Evolutionary conservation across 495 filamentous ascomycete genomes (phyloP).

Genomic region (Apiosordaria backusii): DNA sequence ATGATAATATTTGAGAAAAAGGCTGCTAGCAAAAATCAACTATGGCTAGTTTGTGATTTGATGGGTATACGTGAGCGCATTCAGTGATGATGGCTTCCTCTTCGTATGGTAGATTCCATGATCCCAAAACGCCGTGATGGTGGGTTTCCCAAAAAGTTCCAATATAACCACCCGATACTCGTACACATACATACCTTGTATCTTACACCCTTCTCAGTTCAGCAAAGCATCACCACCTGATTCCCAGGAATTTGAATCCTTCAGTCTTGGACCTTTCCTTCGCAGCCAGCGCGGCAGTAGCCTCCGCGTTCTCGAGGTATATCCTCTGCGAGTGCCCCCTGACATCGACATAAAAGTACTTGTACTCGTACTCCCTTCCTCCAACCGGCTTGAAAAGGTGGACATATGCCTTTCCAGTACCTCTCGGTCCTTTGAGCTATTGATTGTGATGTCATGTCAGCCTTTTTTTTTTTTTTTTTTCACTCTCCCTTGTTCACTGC

Average conservation of each 20-base stretch:
- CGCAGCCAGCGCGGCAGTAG: constrained; percentile 31
- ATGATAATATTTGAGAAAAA: background rate
- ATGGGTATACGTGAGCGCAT: background rate
- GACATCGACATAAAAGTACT: constrained; percentile 77
- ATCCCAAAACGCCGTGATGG: background rate
- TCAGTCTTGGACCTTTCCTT: constrained; percentile 28
- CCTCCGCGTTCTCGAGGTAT: constrained; percentile 59
- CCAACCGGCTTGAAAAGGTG: constrained; percentile 67
- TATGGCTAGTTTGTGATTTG: background rate
- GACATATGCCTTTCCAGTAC: constrained; percentile 67
- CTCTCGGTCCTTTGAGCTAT: constrained; percentile 78
- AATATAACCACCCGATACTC: background rate
- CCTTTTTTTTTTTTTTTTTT: background rate
- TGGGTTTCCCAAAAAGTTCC: background rate
- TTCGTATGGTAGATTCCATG: background rate
- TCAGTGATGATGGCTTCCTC: background rate
- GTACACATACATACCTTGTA: background rate
- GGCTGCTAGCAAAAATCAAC: background rate
- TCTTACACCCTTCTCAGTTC: background rate
- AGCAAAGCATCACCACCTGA: constrained; percentile 48
- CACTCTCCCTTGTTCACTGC: background rate
- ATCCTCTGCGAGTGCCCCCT: constrained; percentile 53
- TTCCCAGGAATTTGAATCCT: constrained; percentile 57
- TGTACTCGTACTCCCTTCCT: constrained; percentile 69
- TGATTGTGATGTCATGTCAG: background rate